Conservation (phyloP, 345 rosid genomes). For the Citrus mangshanensis region DNA sequence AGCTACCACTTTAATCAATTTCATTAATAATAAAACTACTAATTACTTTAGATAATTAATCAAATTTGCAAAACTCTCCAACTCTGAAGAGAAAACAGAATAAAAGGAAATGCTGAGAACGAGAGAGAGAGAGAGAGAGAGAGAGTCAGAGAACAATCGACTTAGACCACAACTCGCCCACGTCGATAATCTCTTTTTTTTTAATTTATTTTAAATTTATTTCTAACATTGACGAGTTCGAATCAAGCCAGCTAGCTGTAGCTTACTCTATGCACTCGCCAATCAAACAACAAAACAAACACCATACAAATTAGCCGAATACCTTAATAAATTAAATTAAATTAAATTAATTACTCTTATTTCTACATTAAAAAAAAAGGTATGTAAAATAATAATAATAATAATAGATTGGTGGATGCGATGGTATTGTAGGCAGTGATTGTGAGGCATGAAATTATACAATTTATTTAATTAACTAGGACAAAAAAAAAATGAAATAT, state of each 20-base stretch:
- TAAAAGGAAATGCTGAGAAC: background rate
- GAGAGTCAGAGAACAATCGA: no score
- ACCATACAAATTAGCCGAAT: background rate
- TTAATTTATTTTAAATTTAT: background rate
- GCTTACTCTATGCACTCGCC: background rate
- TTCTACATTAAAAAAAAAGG: background rate
- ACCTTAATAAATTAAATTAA: background rate
- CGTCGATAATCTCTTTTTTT: background rate
- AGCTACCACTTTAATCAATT: background rate
- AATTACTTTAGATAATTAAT: background rate
- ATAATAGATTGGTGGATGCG: background rate
- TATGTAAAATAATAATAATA: background rate
- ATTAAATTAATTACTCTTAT: background rate
- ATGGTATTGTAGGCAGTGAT: background rate
- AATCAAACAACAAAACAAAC: background rate
- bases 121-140: no score
- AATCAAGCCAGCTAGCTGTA: background rate
- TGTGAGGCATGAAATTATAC: background rate
- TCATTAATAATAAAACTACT: no score
- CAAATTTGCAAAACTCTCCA: background rate
- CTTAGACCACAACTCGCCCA: background rate
- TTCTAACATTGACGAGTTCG: background rate
- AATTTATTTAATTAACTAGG: background rate
- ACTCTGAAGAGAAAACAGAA: background rate
- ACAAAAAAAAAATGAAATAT: conserved; percentile 5